These are phyloP conservation scores for Quercus glauca DNA, from an alignment of 306 rosid species.

Conservation along the genomic window DNA sequence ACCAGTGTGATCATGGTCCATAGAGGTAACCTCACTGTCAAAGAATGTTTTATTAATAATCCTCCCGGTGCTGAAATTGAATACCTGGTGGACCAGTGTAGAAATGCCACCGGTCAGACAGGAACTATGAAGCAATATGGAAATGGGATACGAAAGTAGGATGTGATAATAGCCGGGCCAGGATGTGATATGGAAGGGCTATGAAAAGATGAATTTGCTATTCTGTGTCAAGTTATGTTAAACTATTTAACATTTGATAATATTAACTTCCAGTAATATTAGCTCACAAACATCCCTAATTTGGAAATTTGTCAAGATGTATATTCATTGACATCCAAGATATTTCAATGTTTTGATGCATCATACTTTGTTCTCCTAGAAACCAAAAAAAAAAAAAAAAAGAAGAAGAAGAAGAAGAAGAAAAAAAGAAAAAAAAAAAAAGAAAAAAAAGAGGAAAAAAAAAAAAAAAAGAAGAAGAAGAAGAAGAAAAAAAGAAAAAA, in stretches of 20 bases:
- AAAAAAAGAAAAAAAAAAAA: not conserved
- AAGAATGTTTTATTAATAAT: conserved; percentile 61
- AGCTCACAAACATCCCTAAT: not conserved
- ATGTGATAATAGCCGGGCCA: not conserved
- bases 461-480: fast-evolving
- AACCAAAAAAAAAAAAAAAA: not conserved
- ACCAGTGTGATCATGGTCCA: conserved; percentile 94
- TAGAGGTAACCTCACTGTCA: conserved; percentile 80
- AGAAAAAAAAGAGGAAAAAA: not conserved
- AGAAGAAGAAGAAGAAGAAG: too few species aligned
- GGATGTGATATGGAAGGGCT: not conserved
- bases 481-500: too few species aligned
- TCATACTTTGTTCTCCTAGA: not conserved
- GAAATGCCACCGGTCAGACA: conserved; percentile 9
- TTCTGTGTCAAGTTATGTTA: not conserved
- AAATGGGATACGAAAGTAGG: not conserved
- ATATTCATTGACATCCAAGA: not conserved
- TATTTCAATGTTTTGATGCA: not conserved
- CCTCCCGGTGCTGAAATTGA: conserved; percentile 98
- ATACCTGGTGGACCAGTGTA: conserved; percentile 55
- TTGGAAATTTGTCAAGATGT: not conserved
- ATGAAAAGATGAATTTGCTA: not conserved
- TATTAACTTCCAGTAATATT: not conserved
- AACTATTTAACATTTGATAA: not conserved
- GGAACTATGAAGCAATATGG: conserved; percentile 1